These are phyloP conservation scores for Amaranthus tricolor DNA, from an alignment of 179 eudicot species.

Conservation along the genomic window DNA sequence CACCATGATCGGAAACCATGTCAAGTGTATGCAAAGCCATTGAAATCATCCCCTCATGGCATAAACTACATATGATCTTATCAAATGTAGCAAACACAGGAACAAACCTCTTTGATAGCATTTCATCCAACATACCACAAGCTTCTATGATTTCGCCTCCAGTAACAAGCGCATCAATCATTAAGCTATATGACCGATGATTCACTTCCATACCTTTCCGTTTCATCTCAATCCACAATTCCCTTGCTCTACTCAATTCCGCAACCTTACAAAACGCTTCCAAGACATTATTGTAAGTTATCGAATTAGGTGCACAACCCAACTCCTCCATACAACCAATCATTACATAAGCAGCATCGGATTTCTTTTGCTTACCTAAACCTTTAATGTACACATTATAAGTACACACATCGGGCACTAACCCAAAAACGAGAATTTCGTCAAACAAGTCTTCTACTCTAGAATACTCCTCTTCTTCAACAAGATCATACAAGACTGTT, in stretches of 20 bases:
- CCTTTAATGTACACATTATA: conserved; percentile 53
- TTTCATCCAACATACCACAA: conserved; percentile 31
- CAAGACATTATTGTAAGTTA: conserved; percentile 40
- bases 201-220: conserved; percentile 31
- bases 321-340: conserved; percentile 48
- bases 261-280: conserved; percentile 39
- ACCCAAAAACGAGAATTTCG: conserved; percentile 58
- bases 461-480: conserved; percentile 31
- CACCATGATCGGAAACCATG: conserved; percentile 23
- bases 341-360: conserved; percentile 44
- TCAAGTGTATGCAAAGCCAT: conserved; percentile 33
- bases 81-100: conserved; percentile 32
- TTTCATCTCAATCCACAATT: conserved; percentile 39
- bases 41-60: conserved; percentile 26
- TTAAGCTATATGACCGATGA: conserved; percentile 26
- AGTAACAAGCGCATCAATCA: conserved; percentile 33
- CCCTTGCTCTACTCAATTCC: conserved; percentile 32
- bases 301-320: conserved; percentile 46
- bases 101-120: conserved; percentile 27
- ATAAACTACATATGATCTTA: conserved; percentile 30
- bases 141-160: conserved; percentile 36
- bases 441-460: conserved; percentile 56
- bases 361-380: conserved; percentile 46
- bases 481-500: conserved; percentile 41
- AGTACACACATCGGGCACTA: conserved; percentile 54